A percentile compares a stretch with the other conserved stretches of the same genome.
These are phyloP conservation scores for Saxophila tyrrhenica DNA, from an alignment of 495 filamentous ascomycete genomes.

Conservation along the genomic window DNA sequence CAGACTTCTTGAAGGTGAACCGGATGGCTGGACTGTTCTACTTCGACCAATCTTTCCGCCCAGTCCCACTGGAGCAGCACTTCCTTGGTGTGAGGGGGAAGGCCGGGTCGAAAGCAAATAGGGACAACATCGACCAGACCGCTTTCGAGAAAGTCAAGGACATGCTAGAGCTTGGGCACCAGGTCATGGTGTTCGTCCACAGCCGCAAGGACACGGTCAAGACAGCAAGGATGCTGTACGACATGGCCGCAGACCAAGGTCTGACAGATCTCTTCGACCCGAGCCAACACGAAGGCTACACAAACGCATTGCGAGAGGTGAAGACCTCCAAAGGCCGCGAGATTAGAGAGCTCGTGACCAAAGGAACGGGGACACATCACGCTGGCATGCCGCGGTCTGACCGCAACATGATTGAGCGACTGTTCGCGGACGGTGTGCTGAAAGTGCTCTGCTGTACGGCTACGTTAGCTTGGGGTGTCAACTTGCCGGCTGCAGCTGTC, in stretches of 20 bases:
- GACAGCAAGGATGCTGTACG: constrained; percentile 72
- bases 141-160: constrained; percentile 90
- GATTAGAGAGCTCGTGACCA: constrained; percentile 74
- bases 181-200: constrained; percentile 99
- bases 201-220: constrained; percentile 86
- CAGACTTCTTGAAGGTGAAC: constrained; percentile 94
- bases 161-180: constrained; percentile 79
- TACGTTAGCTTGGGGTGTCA: constrained; percentile 97
- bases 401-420: constrained; percentile 80
- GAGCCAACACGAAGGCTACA: constrained; percentile 54
- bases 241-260: constrained; percentile 72
- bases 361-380: constrained; percentile 90
- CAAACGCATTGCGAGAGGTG: constrained; percentile 65
- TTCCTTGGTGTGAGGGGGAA: constrained; percentile 96
- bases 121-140: constrained; percentile 76
- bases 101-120: constrained; percentile 58
- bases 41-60: constrained; percentile 90
- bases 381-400: constrained; percentile 90
- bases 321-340: constrained; percentile 73
- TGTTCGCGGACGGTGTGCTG: constrained; percentile 79
- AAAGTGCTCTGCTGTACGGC: constrained; percentile 98
- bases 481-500: constrained; percentile 91
- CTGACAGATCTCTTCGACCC: constrained; percentile 76
- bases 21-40: constrained; percentile 89
- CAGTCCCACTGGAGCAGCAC: constrained; percentile 93